Conservation (phyloP, 805 yeast genomes). For the Kazachstania africana region DNA sequence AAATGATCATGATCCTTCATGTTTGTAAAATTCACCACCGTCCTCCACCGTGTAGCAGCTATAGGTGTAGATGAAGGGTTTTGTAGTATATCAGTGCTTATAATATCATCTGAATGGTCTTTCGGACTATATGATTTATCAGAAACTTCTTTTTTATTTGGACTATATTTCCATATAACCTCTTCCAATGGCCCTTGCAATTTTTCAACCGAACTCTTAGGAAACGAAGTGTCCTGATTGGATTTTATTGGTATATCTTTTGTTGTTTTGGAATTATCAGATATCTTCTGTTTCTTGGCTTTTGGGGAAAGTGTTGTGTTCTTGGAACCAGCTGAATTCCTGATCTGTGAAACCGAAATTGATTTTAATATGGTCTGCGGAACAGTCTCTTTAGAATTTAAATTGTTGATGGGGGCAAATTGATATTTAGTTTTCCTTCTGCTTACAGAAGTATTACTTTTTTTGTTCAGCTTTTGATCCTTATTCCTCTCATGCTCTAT, state of each 20-base stretch:
- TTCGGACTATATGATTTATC: constrained; percentile 11
- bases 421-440: constrained; percentile 13
- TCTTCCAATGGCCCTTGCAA: constrained; percentile 16
- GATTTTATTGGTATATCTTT: constrained; percentile 1
- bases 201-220: neutral
- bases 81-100: constrained; percentile 4
- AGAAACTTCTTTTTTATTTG: constrained; percentile 7
- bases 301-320: neutral
- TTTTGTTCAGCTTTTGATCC: neutral
- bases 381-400: constrained; percentile 3
- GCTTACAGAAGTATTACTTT: neutral
- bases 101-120: constrained; percentile 9
- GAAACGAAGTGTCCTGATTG: neutral
- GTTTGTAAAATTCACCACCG: constrained; percentile 17
- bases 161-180: constrained; percentile 25
- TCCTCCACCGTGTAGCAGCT: constrained; percentile 16
- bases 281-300: neutral
- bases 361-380: constrained; percentile 14
- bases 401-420: constrained; percentile 21
- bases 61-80: constrained; percentile 24
- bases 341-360: constrained; percentile 21
- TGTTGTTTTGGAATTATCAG: neutral
- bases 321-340: constrained; percentile 11
- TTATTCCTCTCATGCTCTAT: neutral
- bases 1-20: constrained; percentile 7